Evolutionary conservation across 169 alveolate species (phyloP).

Genomic region (Plasmodium cynomolgi): DNA sequence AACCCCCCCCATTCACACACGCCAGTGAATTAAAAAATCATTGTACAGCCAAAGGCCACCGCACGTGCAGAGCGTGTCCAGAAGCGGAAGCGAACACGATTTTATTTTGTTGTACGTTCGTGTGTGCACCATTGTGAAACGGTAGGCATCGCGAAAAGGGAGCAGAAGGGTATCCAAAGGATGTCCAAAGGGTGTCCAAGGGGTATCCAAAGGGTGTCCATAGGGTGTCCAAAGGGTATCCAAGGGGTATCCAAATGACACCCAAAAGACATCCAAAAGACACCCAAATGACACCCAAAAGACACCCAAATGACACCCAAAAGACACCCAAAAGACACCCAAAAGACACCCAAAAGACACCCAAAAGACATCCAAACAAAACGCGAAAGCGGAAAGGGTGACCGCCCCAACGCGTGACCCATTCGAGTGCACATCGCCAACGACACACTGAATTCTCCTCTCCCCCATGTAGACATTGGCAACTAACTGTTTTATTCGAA

Average conservation of each 20-base stretch:
- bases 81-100: conserved; percentile 2
- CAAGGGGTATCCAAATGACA: too few species aligned
- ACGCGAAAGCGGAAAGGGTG: not conserved
- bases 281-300: too few species aligned
- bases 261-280: too few species aligned
- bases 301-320: too few species aligned
- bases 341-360: not conserved
- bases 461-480: not conserved
- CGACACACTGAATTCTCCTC: not conserved
- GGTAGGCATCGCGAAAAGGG: conserved; percentile 3
- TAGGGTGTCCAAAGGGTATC: not conserved
- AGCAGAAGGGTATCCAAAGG: not conserved
- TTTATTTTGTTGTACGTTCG: not conserved
- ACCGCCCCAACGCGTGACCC: not conserved
- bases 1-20: conserved; percentile 19
- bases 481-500: not conserved
- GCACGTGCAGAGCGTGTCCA: conserved; percentile 18
- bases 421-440: not conserved
- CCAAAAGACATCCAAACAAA: not conserved
- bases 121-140: conserved; percentile 3
- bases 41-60: conserved; percentile 7
- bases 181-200: not conserved
- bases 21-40: conserved; percentile 2
- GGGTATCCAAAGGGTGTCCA: not conserved
- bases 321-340: too few species aligned